Base-by-base conservation (phyloP, 2,329 filamentous ascomycete species). In the Exserohilum rostratum region DNA sequence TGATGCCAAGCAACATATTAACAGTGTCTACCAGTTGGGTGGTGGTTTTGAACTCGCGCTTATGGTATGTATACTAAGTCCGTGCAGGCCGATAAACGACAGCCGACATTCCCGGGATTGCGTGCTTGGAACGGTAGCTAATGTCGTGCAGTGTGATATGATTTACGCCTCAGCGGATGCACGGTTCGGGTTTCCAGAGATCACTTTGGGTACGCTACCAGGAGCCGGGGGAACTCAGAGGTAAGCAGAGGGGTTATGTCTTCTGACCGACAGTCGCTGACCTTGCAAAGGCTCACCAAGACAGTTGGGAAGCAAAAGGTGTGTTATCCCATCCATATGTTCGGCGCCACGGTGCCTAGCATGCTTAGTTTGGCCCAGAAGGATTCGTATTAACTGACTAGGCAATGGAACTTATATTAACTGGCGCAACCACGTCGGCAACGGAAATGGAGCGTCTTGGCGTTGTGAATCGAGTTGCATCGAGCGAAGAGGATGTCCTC, bases 101-200 rank as follows among this genome's bases (percentile, higher is more conserved):
- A 54, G 48, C 57, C 40, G 30, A 15, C 20, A 37, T 25, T 27
- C 33, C 12, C 7, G 22, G 17, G 10, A 37, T 46, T 2, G 33
- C n/a, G 33, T 29, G 20, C 12, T 37, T 29, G 20, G 22, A 33
- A 7, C n/a, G 44, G 13, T 5, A 29, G 22, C 44, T 46, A 30
- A 46, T 27, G 7, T 13, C 22, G 13, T 50, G 45, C 49, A 71
- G 69, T 69, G 69, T 71, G 93, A 98, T 75, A 87, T 97, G 66
- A 80, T 98, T 53, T 97, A 96, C 82, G 95, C 90, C 79, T 93
- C 90, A 5, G 82, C 87, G 47, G 85, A 78, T 17, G 92, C 93
- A 66, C 95, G 89, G 71, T 97, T 99, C 73, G 95, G 93, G 6
- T 93, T 97, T 78, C 93, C 93, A 2, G 93, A 99, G 79, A 91